Evolutionary conservation across 768 basidiomycete species (phyloP).

Genomic region (Suillus clintonianus): DNA sequence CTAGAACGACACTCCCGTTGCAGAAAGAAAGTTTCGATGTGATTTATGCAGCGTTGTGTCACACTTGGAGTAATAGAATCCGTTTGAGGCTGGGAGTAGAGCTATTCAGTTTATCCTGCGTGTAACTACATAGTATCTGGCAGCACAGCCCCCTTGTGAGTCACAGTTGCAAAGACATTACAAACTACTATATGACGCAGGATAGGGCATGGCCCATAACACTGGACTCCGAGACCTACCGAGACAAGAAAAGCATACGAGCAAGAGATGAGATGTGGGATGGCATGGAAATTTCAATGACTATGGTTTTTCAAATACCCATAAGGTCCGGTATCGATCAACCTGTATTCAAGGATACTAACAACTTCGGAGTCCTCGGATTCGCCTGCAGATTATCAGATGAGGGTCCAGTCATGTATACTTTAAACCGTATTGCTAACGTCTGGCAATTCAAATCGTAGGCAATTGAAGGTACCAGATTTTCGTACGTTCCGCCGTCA

Average conservation of each 20-base stretch:
- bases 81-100: not conserved
- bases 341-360: not conserved
- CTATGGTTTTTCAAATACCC: not conserved
- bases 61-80: not conserved
- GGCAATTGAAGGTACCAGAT: not conserved
- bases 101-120: not conserved
- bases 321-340: not conserved
- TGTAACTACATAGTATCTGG: not conserved
- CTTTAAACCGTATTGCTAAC: not conserved
- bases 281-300: not conserved
- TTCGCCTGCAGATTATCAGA: not conserved
- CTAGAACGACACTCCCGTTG: not conserved
- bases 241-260: not conserved
- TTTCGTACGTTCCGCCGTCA: not conserved
- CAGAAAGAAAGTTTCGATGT: not conserved
- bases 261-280: not conserved
- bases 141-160: not conserved
- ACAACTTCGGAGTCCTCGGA: not conserved
- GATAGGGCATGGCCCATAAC: not conserved
- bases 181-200: not conserved
- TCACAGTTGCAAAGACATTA: not conserved
- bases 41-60: not conserved
- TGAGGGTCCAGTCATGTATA: not conserved
- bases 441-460: not conserved
- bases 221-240: not conserved